Base-by-base conservation (phyloP, 257 asterid species). In the Fraxinus americana region DNA sequence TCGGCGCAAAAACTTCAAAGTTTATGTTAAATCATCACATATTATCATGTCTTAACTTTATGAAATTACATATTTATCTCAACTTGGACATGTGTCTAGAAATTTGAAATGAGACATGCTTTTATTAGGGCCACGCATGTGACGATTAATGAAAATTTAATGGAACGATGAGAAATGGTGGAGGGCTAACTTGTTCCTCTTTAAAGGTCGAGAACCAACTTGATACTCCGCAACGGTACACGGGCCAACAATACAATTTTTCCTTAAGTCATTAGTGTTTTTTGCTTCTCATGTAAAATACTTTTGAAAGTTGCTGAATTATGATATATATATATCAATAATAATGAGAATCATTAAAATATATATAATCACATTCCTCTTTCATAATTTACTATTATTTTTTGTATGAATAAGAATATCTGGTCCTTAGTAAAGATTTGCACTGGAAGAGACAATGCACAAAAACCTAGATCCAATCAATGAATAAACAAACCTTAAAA, bases 351-450 rank as follows among this genome's bases (percentile, higher is more conserved):
- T 25, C 17, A 61, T 21, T 23, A 23, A 76, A 77, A 76, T 34
- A 63, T 43, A 50, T n/a, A 27, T 1, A 70, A 61, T 68, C 38
- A 66, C 78, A 74, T 71, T 82, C 80, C 70, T 70, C 34, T 29
- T 4, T 41, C 52, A 69, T 38, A 74, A 57, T 59, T 59, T 59
- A 59, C 13, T 71, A 38, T 78, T 71, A 54, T 69, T 61, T 69
- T 27, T 34, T 69, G 45, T 39, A 7, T 68, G 25, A 32, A 6
- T 41, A 25, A 74, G 36, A 70, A 39, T 39, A 43, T 80, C n/a
- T 21, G 75, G 27, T 32, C 27, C 59, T 10, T 50, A 29, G 38
- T 63, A 25, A 23, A 63, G 32, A 63, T 11, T 14, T 27, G 17
- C 21, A 63, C 36, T 7, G 19, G 69, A 63, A 13, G 16, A 25